Evolutionary conservation across 1,139 yeast species (phyloP), one percentile per base, ranked within the genome.

Genomic region (Nakaseomyces delphensis): DNA sequence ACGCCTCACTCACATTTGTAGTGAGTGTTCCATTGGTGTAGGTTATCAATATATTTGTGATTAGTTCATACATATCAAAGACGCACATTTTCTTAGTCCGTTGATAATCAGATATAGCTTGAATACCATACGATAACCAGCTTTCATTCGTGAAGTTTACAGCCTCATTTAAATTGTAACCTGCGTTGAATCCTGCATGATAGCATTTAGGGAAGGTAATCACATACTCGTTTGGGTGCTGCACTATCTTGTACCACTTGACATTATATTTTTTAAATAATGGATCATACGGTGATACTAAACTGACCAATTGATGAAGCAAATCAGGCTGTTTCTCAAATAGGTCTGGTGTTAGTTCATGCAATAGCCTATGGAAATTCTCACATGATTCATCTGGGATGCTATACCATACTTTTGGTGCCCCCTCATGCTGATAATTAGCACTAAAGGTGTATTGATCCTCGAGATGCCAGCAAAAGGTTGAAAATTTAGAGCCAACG

Each of bases 401-500:
- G 11, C 84, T 83, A 55, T 83, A 83, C 93, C 93, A 83, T 53
- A 79, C 76, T 56, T 83, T 83, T 2, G 83, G 76, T 16, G 79
- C 76, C 0, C 93, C 93, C 48, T 71, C 68, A 58, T 82, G 89
- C 53, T 86, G 83, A 57, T 81, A 83, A 54, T 83, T 83, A 4
- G 89, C 87, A 42, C 85, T 78, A 43, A 81, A 61, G 0, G 91
- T 81, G 56, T 80, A 81, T 57, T 83, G 91, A 59, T 83, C 93
- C 54, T 83, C 93, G 41, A 82, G 81, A 58, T 83, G 93, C 93
- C 93, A 83, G 59, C 93, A 83, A 55, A 83, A 83, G 0, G 93
- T 83, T 3, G 84, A 77, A 48, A 81, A 71, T 30, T 81, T 66
- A 1, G 85, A 79, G 0, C 93, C 93, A 21, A 82, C 71, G 52